Evolutionary conservation across 768 basidiomycete genomes (phyloP).

Genomic region (Lactifluus piperatus): DNA sequence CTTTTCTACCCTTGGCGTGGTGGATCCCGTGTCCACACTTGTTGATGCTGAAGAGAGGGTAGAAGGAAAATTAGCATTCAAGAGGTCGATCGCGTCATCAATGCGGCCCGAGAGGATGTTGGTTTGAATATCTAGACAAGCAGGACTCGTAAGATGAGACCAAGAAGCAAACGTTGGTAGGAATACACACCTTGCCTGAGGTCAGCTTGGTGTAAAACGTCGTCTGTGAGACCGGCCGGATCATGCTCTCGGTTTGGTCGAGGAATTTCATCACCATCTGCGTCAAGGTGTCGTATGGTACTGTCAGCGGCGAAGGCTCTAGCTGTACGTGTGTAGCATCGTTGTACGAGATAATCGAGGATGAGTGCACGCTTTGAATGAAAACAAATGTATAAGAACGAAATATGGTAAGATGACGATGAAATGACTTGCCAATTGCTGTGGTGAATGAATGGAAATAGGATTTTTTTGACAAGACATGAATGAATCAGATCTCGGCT

Average conservation of each 20-base stretch:
- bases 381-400: not conserved
- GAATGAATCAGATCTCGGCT: too few relatives aligned
- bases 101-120: slow-evolving; percentile 71
- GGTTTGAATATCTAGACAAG: slow-evolving; percentile 52
- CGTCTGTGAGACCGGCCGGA: slow-evolving; percentile 15
- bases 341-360: slow-evolving; percentile 69
- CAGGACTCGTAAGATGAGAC: not conserved
- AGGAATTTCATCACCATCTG: slow-evolving; percentile 60
- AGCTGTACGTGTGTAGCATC: slow-evolving; percentile 64
- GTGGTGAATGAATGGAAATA: not conserved
- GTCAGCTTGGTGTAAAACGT: slow-evolving; percentile 10
- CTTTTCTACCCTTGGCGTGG: slow-evolving; percentile 12
- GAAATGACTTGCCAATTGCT: slow-evolving; percentile 9
- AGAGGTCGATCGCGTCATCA: slow-evolving; percentile 53
- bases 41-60: slow-evolving; percentile 38
- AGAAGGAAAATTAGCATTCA: slow-evolving; percentile 67
- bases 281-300: slow-evolving; percentile 51
- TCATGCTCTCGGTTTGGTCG: slow-evolving; percentile 22
- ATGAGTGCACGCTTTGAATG: slow-evolving; percentile 52
- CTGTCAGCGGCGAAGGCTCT: slow-evolving; percentile 58
- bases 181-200: slow-evolving; percentile 9
- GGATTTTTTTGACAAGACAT: slow-evolving; percentile 2
- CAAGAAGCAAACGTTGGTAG: not conserved
- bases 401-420: not conserved
- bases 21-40: not conserved